Conservation (phyloP, 805 yeast genomes). For the Yarrowia sp. region DNA sequence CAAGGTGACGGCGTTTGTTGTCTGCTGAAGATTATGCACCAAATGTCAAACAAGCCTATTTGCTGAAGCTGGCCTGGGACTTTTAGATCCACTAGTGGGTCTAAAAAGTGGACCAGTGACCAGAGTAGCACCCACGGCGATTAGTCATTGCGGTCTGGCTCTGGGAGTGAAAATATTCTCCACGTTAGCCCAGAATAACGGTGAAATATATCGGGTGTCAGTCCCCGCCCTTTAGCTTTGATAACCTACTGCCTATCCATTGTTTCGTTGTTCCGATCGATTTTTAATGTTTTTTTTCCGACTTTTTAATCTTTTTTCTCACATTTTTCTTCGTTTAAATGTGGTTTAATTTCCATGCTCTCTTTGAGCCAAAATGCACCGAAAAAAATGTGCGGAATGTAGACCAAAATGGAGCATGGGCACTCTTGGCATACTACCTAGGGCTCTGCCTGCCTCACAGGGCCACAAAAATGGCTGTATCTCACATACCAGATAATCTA, state of each 20-base stretch:
- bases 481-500: neutral
- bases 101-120: neutral
- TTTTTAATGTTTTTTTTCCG: neutral
- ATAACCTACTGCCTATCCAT: neutral
- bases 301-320: neutral
- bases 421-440: neutral
- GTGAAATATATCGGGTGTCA: neutral
- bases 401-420: neutral
- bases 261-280: neutral
- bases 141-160: neutral
- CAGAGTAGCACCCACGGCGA: neutral
- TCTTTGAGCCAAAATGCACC: neutral
- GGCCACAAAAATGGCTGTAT: neutral
- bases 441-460: neutral
- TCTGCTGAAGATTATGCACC: neutral
- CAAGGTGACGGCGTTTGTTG: neutral
- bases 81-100: neutral
- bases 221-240: neutral
- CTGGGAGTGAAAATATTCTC: neutral
- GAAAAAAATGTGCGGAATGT: neutral
- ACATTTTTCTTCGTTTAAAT: neutral
- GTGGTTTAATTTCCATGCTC: neutral
- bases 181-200: neutral
- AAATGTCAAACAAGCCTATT: neutral
- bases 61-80: neutral